Base-by-base conservation (phyloP, 352 stramenopile genomes). In the Peronosclerospora sorghi region DNA sequence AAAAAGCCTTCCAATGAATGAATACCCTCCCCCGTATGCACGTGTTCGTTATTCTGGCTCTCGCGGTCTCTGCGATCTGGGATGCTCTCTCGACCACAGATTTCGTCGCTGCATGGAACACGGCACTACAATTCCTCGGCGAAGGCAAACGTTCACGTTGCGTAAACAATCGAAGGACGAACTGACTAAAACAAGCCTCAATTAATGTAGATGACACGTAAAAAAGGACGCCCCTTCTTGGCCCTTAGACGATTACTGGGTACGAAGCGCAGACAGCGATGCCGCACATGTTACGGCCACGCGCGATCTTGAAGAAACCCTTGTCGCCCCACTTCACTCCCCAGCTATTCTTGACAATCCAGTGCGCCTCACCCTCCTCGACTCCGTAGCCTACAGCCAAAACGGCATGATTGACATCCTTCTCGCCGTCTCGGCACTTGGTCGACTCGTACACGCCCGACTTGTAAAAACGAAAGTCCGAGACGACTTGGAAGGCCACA, bases 321-420 rank as follows among this genome's bases (percentile, higher is more conserved):
- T 92, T 57, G 61, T 95, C 88, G 64, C 95, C 95, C 94, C 94
- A 99, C 27, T 54, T 45, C 5, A 51, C 37, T 20, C 75, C 78
- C 93, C 94, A 98, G 35, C 74, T 97, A 73, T 99, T 99, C 69
- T 98, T 98, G 30, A 99, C 80, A 53, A 97, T 97, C 90, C 92
- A 98, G 71, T 95, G 95, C 28, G 83, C 70, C 34, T 73, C 81
- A 49, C 78, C 81, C 35, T 83, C 76, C 39, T 95, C 80, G 27
- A 88, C 75, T 48, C 95, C 95, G 68, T 99, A 99, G 26, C 95
- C 95, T 20, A 98, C 95, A 1, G 92, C 88, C 47, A 98, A 71
- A 32, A 99, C 95, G 0, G 80, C 83, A 55, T 95, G 83, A 61
- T 94, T 94, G 44, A 95, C 84, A 58, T 94, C 73, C 63, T 73